Percentiles rank a stretch among this genome's conserved stretches.
These are phyloP conservation scores for Cytidiella melzeri DNA, from an alignment of 768 basidiomycete genomes.

Conservation along the genomic window DNA sequence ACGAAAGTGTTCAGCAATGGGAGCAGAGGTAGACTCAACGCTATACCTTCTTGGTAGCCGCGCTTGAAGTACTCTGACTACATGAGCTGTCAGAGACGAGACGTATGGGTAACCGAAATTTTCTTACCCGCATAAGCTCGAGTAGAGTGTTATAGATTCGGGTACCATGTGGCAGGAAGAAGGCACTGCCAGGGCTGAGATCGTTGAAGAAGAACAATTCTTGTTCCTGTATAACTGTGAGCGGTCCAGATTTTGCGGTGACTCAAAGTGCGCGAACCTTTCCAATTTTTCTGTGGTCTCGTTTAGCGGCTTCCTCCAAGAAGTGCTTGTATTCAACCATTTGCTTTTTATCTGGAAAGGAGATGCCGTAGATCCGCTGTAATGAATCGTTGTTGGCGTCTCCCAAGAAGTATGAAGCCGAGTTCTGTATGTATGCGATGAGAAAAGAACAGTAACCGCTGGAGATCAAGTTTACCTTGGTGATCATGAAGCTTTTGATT, in stretches of 20 bases:
- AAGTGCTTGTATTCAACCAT: conserved; percentile 92
- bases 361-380: conserved; percentile 96
- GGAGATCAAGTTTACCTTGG: conserved; percentile 54
- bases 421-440: conserved; percentile 60
- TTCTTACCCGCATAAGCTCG: conserved; percentile 81
- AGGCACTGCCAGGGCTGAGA: conserved; percentile 87
- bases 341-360: conserved; percentile 97
- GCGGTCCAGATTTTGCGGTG: background rate
- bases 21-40: no score
- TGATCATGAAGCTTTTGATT: conserved; percentile 96
- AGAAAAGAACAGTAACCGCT: conserved; percentile 2
- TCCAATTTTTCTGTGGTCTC: conserved; percentile 95
- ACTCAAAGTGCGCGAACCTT: conserved; percentile 39
- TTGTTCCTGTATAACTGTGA: conserved; percentile 84
- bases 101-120: background rate
- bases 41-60: conserved; percentile 89
- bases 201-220: conserved; percentile 99
- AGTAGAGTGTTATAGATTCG: conserved; percentile 93
- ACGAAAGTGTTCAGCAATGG: no score
- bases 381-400: conserved; percentile 89
- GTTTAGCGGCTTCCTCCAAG: conserved; percentile 95
- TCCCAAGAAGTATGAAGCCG: conserved; percentile 96
- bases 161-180: conserved; percentile 97
- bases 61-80: conserved; percentile 92
- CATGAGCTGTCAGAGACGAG: background rate